phyloP scores from a whole-genome alignment of 768 basidiomycete species.

The Cystofilobasidium bisporidii region DNA sequence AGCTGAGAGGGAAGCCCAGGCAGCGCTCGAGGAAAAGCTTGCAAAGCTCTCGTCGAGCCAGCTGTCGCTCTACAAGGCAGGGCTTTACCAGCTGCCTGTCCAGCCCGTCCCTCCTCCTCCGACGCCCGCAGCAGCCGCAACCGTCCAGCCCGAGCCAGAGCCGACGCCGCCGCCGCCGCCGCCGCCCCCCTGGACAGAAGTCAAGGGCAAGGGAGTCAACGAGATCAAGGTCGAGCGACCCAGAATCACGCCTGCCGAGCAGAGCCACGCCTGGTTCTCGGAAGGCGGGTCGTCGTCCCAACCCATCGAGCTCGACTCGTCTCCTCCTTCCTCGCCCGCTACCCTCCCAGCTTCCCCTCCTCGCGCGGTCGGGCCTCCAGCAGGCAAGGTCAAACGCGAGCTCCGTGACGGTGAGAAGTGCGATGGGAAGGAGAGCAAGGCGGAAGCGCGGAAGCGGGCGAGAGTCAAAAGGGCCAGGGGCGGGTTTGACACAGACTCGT shows the following conservation, averaged over 20 bases:
- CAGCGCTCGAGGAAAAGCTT: neutral
- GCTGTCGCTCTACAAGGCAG: neutral
- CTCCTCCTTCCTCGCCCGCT: no score
- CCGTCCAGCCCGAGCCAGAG: neutral
- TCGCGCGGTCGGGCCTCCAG: no score
- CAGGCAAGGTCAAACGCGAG: no score
- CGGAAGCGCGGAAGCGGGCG: neutral
- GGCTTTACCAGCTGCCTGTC: neutral
- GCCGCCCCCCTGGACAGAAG: neutral
- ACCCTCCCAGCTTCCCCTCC: no score
- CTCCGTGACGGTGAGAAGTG: no score
- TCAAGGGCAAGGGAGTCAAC: no score
- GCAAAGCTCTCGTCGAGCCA: neutral
- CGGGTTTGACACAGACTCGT: neutral
- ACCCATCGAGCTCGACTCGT: no score
- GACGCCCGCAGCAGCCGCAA: neutral
- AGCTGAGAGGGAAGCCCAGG: no score
- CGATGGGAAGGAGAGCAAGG: no score
- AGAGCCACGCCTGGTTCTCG: no score
- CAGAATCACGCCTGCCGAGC: neutral
- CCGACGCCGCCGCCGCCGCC: neutral
- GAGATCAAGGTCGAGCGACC: neutral
- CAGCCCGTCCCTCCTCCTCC: neutral
- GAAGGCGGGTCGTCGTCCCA: no score
- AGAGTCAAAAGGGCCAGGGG: neutral